Evolutionary conservation across 2,329 filamentous ascomycete species (phyloP).

Genomic region (Talaromyces marneffei): DNA sequence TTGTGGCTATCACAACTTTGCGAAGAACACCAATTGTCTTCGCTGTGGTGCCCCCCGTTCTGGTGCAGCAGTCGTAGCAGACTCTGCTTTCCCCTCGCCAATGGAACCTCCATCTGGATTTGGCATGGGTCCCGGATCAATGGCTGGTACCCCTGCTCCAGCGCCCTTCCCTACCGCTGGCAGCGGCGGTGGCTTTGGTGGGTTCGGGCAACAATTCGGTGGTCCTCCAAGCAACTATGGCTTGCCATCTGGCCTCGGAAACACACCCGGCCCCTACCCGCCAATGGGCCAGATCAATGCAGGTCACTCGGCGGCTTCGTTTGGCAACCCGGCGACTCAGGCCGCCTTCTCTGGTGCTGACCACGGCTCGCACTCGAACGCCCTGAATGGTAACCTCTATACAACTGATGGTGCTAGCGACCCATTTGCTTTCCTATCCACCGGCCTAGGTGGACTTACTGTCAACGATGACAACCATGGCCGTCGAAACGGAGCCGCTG

Average conservation of each 20-base stretch:
- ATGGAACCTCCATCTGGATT: constrained; percentile 84
- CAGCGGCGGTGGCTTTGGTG: constrained; percentile 61
- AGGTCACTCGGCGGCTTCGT: constrained; percentile 76
- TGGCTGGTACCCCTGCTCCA: constrained; percentile 74
- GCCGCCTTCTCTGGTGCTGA: constrained; percentile 87
- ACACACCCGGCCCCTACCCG: constrained; percentile 71
- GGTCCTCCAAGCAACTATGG: constrained; percentile 78
- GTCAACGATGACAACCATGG: constrained; percentile 45
- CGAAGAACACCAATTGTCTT: constrained; percentile 97
- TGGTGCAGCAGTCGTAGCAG: constrained; percentile 86
- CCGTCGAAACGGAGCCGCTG: constrained; percentile 41
- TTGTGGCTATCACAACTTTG: constrained; percentile 98
- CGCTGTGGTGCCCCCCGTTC: constrained; percentile 93
- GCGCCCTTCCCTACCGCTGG: constrained; percentile 71
- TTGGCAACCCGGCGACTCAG: constrained; percentile 89
- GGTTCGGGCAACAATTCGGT: constrained; percentile 72
- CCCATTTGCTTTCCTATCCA: constrained; percentile 60
- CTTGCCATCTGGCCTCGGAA: constrained; percentile 77
- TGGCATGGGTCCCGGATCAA: constrained; percentile 79
- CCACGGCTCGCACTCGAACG: constrained; percentile 71
- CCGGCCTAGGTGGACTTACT: constrained; percentile 54
- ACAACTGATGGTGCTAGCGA: constrained; percentile 49
- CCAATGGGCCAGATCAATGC: constrained; percentile 62
- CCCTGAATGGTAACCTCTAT: constrained; percentile 69
- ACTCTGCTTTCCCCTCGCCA: constrained; percentile 82